Evolutionary conservation across 2,329 filamentous ascomycete genomes (phyloP).

Genomic region (Capronia epimyces): DNA sequence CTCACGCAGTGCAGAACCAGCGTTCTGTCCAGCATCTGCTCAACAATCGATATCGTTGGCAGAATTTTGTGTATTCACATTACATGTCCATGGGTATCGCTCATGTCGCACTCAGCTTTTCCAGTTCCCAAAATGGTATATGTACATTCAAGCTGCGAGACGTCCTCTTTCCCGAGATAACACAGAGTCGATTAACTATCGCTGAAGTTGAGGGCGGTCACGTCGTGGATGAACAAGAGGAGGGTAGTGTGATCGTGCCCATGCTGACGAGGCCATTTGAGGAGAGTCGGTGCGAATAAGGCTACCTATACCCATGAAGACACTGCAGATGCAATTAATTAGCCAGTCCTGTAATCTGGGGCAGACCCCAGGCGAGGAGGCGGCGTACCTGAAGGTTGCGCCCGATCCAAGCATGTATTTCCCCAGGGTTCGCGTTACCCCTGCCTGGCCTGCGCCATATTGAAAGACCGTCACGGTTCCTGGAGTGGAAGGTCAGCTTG

Average conservation of each 20-base stretch:
- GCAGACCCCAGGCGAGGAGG: not conserved
- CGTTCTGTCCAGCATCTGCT: not conserved
- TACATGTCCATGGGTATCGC: slow-evolving; percentile 20
- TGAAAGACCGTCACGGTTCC: slow-evolving; percentile 91
- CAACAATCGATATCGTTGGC: not conserved
- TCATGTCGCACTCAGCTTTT: slow-evolving; percentile 20
- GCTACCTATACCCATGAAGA: slow-evolving; percentile 98
- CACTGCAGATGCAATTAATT: slow-evolving; percentile 36
- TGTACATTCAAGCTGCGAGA: slow-evolving; percentile 11
- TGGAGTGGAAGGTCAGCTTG: slow-evolving; percentile 37
- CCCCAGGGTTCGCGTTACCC: slow-evolving; percentile 86
- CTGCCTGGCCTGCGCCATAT: slow-evolving; percentile 87
- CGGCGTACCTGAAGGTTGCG: slow-evolving; percentile 79
- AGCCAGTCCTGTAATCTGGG: slow-evolving; percentile 35
- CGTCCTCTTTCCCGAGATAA: not conserved
- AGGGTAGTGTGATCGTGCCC: slow-evolving; percentile 65
- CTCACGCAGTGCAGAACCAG: not conserved
- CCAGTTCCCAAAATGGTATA: slow-evolving; percentile 5
- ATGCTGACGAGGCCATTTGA: slow-evolving; percentile 67
- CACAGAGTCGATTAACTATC: not conserved
- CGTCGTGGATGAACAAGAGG: slow-evolving; percentile 62
- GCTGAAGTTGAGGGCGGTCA: slow-evolving; percentile 22
- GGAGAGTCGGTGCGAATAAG: slow-evolving; percentile 90
- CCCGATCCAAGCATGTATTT: slow-evolving; percentile 96
- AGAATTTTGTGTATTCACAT: slow-evolving; percentile 3